A percentile compares a stretch with the other conserved stretches of the same genome.
phyloP scores from a whole-genome alignment of 192 early-diverging fungal genomes.

The Podila epicladia region DNA sequence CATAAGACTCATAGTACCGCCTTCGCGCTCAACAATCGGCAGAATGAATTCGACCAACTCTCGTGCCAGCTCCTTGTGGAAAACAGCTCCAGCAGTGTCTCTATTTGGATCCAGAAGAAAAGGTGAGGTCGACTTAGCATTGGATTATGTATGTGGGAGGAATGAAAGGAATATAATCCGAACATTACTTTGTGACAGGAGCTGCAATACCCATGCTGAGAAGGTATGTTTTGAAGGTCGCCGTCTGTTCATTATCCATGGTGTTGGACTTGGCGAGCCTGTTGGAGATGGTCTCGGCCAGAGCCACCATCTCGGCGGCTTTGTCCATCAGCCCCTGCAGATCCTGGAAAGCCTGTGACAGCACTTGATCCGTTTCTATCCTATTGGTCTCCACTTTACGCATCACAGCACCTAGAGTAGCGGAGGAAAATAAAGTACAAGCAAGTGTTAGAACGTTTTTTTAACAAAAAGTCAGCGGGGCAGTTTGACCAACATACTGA shows the following conservation, averaged over 20 bases:
- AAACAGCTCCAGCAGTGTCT: constrained; percentile 87
- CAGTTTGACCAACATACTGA: constrained; percentile 49
- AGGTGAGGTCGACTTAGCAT: not conserved
- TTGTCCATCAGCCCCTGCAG: constrained; percentile 88
- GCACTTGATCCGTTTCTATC: constrained; percentile 70
- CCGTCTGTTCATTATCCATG: constrained; percentile 65
- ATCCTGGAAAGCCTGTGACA: constrained; percentile 89
- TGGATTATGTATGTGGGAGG: not conserved
- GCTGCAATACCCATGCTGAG: constrained; percentile 91
- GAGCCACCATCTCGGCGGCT: constrained; percentile 86
- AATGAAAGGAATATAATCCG: not conserved
- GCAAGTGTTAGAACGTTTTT: not conserved
- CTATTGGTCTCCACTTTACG: constrained; percentile 70
- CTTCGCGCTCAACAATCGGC: constrained; percentile 69
- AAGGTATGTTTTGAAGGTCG: constrained; percentile 73
- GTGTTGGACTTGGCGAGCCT: constrained; percentile 37
- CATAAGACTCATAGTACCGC: constrained; percentile 83
- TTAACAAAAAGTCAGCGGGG: not conserved
- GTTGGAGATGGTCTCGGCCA: constrained; percentile 26
- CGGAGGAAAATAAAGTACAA: not conserved
- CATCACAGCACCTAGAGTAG: constrained; percentile 67
- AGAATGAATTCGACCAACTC: constrained; percentile 87
- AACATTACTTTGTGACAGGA: constrained; percentile 85
- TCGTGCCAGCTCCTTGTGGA: constrained; percentile 86
- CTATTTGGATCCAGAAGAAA: constrained; percentile 40